phyloP scores from a whole-genome alignment of 768 basidiomycete genomes.

The Termitomyces sp. region DNA sequence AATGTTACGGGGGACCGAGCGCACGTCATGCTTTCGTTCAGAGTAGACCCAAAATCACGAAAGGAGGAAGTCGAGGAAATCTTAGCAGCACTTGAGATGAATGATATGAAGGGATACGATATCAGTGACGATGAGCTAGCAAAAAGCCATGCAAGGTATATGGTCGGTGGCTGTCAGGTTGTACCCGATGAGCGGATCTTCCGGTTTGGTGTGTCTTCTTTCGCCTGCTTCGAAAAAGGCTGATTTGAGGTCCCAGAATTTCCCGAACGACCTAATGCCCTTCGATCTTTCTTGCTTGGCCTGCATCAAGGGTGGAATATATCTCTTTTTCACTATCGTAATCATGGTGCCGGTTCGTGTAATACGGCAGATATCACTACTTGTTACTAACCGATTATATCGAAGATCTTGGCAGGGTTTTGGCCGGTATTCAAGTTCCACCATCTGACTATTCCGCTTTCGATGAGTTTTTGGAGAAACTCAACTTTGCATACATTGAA shows the following conservation, averaged over 20 bases:
- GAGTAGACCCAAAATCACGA: constrained; percentile 62
- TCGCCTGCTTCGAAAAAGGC: constrained; percentile 2
- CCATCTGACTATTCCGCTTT: constrained; percentile 64
- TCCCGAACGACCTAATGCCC: constrained; percentile 89
- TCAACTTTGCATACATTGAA: constrained; percentile 89
- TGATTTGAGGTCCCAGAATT: constrained; percentile 60
- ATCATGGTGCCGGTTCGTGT: constrained; percentile 88
- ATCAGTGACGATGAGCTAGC: constrained; percentile 95
- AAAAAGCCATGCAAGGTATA: constrained; percentile 91
- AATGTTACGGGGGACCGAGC: constrained; percentile 67
- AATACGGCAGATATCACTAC: background rate
- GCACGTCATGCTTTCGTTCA: constrained; percentile 90
- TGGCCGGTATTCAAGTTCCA: constrained; percentile 94
- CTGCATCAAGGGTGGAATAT: constrained; percentile 90
- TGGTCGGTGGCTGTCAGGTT: constrained; percentile 82
- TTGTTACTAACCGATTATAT: constrained; percentile 7
- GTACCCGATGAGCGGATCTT: constrained; percentile 88
- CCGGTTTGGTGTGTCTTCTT: constrained; percentile 74
- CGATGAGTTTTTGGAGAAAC: constrained; percentile 65
- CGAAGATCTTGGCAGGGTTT: constrained; percentile 86
- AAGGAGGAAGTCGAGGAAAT: constrained; percentile 63
- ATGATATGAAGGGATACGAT: constrained; percentile 83
- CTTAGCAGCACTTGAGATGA: constrained; percentile 55
- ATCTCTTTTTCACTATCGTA: constrained; percentile 95
- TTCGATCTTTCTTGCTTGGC: constrained; percentile 86